These are phyloP conservation scores for Trematosphaeria pertusa DNA, from an alignment of 2,329 filamentous ascomycete species.

Conservation along the genomic window DNA sequence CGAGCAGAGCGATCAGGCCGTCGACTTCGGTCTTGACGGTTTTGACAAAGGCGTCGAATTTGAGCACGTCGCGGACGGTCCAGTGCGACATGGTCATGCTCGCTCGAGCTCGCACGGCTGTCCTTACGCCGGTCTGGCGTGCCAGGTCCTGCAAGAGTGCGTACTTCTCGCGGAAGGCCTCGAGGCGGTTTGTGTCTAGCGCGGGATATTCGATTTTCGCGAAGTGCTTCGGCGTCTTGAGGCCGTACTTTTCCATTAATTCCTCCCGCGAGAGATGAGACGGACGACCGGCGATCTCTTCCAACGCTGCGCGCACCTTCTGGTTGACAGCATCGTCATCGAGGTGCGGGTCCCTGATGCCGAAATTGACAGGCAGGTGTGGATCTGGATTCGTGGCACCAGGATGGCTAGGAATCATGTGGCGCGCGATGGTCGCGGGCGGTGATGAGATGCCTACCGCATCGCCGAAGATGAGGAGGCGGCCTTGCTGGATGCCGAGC, in stretches of 20 bases:
- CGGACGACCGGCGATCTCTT: slow-evolving; percentile 55
- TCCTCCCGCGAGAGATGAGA: slow-evolving; percentile 48
- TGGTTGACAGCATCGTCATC: slow-evolving; percentile 49
- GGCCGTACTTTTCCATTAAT: slow-evolving; percentile 54
- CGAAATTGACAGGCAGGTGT: slow-evolving; percentile 54
- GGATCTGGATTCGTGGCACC: slow-evolving; percentile 54
- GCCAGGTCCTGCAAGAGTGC: slow-evolving; percentile 50
- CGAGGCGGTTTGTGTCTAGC: slow-evolving; percentile 53
- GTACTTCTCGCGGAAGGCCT: slow-evolving; percentile 55
- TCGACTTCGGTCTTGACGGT: slow-evolving; percentile 53
- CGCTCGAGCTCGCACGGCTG: slow-evolving; percentile 36
- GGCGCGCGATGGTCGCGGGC: slow-evolving; percentile 51
- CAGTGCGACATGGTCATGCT: slow-evolving; percentile 48
- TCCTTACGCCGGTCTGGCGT: slow-evolving; percentile 33
- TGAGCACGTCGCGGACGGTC: slow-evolving; percentile 50
- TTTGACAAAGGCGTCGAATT: slow-evolving; percentile 51
- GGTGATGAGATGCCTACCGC: slow-evolving; percentile 55
- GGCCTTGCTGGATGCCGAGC: slow-evolving; percentile 56
- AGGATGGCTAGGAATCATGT: slow-evolving; percentile 54
- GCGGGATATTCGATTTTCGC: slow-evolving; percentile 47
- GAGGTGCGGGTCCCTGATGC: slow-evolving; percentile 49
- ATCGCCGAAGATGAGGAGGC: slow-evolving; percentile 58
- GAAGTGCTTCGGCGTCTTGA: slow-evolving; percentile 54
- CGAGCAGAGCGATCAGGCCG: slow-evolving; percentile 52
- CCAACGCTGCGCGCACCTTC: slow-evolving; percentile 50